These are phyloP conservation scores for Pachysandra terminalis DNA, from an alignment of 164 flowering plant species.

Conservation along the genomic window DNA sequence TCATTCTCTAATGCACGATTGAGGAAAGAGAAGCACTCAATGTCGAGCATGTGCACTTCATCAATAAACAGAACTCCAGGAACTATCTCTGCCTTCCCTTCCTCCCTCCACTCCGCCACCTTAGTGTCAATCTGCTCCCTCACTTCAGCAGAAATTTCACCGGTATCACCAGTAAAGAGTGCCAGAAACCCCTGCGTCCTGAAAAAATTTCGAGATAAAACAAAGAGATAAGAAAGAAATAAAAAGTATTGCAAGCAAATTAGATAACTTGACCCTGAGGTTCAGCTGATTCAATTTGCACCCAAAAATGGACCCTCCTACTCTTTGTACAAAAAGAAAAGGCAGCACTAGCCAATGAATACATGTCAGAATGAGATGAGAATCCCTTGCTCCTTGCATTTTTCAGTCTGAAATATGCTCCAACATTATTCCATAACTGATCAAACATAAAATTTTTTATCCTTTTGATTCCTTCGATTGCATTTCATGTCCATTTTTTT, in stretches of 20 bases:
- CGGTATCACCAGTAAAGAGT: slow-evolving; percentile 92
- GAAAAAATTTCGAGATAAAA: slow-evolving; percentile 16
- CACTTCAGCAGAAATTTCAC: slow-evolving; percentile 90
- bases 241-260: not conserved
- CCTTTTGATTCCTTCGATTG: not conserved
- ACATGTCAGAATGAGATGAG: not conserved
- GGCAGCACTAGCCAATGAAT: too few species aligned
- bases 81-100: slow-evolving; percentile 98
- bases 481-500: not conserved
- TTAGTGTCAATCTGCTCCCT: slow-evolving; percentile 93
- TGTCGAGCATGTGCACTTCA: slow-evolving; percentile 98
- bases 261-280: not conserved
- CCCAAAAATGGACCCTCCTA: too few species aligned
- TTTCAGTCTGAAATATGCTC: not conserved
- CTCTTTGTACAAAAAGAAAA: too few species aligned
- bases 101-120: slow-evolving; percentile 98
- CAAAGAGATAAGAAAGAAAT: not conserved
- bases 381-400: too few species aligned
- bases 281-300: not conserved
- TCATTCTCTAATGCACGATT: slow-evolving; percentile 95
- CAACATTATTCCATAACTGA: not conserved
- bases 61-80: slow-evolving; percentile 99
- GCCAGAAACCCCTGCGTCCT: slow-evolving; percentile 96
- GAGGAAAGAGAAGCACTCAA: slow-evolving; percentile 92
- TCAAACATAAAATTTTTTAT: too few species aligned